These are phyloP conservation scores for Tuber aestivum DNA, from an alignment of 495 filamentous ascomycete genomes.

Conservation along the genomic window DNA sequence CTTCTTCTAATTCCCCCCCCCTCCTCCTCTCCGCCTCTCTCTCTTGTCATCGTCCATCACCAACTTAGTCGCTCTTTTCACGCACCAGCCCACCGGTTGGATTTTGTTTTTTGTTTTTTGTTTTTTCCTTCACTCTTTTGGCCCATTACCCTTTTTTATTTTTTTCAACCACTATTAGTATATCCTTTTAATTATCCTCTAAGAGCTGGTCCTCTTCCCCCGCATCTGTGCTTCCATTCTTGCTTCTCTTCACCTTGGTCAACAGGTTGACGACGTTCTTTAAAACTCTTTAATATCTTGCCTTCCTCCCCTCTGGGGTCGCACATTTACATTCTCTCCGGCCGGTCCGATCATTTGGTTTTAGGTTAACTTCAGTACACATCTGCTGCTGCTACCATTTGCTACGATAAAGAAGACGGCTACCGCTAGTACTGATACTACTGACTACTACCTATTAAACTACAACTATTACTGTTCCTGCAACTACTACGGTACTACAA, in stretches of 20 bases:
- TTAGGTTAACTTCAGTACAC: slow-evolving; percentile 15
- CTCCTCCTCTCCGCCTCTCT: slow-evolving; percentile 19
- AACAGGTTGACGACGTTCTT: slow-evolving; percentile 37
- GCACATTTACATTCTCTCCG: slow-evolving; percentile 31
- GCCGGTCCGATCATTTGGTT: slow-evolving; percentile 33
- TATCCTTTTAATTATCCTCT: not conserved
- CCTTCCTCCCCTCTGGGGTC: slow-evolving; percentile 12
- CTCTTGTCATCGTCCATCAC: slow-evolving; percentile 18
- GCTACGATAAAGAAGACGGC: not conserved
- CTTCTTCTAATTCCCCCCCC: not conserved
- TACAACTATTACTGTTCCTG: not conserved
- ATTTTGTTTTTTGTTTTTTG: slow-evolving; percentile 23
- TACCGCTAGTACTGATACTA: not conserved
- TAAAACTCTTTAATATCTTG: slow-evolving; percentile 33
- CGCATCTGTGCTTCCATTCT: slow-evolving; percentile 7
- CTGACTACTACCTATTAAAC: not conserved
- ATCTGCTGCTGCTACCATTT: not conserved
- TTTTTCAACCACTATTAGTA: not conserved
- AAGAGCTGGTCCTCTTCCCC: slow-evolving; percentile 29
- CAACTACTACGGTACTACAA: not conserved
- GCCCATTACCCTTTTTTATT: slow-evolving; percentile 28
- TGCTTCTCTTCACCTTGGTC: slow-evolving; percentile 19
- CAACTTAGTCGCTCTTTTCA: slow-evolving; percentile 24
- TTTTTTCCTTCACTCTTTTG: slow-evolving; percentile 13
- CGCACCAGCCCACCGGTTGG: slow-evolving; percentile 20